Evolutionary conservation across 2,329 filamentous ascomycete genomes (phyloP), one percentile per base, ranked within the genome.

Genomic region (Verticillium zaregamsianum): DNA sequence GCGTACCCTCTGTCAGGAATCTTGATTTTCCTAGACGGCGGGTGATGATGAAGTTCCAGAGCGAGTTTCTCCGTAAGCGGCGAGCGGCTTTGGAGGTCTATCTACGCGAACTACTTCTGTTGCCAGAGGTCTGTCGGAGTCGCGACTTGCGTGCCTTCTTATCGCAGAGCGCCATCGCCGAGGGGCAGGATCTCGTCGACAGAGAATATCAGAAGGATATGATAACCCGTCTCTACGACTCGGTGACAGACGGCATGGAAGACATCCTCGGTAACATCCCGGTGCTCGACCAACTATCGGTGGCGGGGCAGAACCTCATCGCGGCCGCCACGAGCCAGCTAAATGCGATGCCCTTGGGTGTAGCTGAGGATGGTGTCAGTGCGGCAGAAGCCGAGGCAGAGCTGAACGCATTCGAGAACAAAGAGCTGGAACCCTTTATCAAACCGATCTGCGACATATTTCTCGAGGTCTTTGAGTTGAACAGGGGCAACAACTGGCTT

Each of bases 401-500:
- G 75, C 80, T 99, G 57, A 91, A 93, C 62, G 94, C 94, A 0
- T 98, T 96, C 70, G 94, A 98, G 75, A 89, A 91, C 71, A 89
- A 88, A 69, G 92, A 97, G 68, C 82, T 93, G 2, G 93, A 96
- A 71, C 95, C 95, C 1, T 98, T 99, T 70, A 95, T 99, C 69
- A 99, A 97, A 73, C 96, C 95, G 4, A 97, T 99, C 64, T 97
- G 93, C 75, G 95, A 99, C 74, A 89, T 99, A 63, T 99, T 99
- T 76, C 85, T 99, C 17, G 95, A 99, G 73, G 86, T 93, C 0
- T 99, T 99, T 71, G 93, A 97, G 71, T 84, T 99, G 45, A 96
- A 97, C 74, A 89, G 90, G 64, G 93, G 94, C 49, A 97, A 96
- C 76, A 98, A 96, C 74, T 99, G 95, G 96, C 86, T 99, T 4